Percentiles rank a stretch among this genome's conserved stretches.
phyloP scores from a whole-genome alignment of 2,329 filamentous ascomycete species.

The Aureobasidium vineae region DNA sequence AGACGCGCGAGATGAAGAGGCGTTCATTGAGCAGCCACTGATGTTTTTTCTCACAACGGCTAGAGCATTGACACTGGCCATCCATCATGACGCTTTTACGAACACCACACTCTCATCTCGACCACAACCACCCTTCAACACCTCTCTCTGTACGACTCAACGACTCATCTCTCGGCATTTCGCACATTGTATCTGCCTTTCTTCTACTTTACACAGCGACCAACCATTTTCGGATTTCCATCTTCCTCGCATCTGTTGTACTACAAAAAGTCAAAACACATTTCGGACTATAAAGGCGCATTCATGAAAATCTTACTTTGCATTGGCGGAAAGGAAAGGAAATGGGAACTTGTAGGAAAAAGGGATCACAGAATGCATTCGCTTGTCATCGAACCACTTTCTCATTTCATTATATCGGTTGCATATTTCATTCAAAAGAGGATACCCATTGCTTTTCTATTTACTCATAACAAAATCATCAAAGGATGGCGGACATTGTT shows the following conservation, averaged over 20 bases:
- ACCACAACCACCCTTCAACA: slow-evolving; percentile 2
- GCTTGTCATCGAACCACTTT: slow-evolving; percentile 23
- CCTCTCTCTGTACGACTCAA: slow-evolving; percentile 22
- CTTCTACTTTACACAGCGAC: slow-evolving; percentile 7
- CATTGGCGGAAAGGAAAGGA: background rate
- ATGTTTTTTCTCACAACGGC: slow-evolving; percentile 24
- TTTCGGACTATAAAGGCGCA: slow-evolving; percentile 21
- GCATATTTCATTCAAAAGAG: slow-evolving; percentile 21
- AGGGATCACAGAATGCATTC: slow-evolving; percentile 24
- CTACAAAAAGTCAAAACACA: slow-evolving; percentile 17
- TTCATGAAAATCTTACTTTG: background rate
- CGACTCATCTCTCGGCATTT: slow-evolving; percentile 2
- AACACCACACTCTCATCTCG: slow-evolving; percentile 15
- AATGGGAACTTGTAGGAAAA: background rate
- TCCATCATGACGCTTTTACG: slow-evolving; percentile 15
- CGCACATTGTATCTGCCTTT: slow-evolving; percentile 1
- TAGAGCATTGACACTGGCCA: background rate
- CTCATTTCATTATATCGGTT: slow-evolving; percentile 6
- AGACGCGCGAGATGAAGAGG: slow-evolving; percentile 61
- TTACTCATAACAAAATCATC: background rate
- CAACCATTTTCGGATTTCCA: background rate
- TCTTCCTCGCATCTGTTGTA: slow-evolving; percentile 19
- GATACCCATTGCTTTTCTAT: slow-evolving; percentile 22
- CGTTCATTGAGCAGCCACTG: slow-evolving; percentile 33
- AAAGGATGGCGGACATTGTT: background rate